Evolutionary conservation across 805 yeast genomes (phyloP), one percentile per base, ranked within the genome.

Genomic region (Crinitomyces ghanaensis): DNA sequence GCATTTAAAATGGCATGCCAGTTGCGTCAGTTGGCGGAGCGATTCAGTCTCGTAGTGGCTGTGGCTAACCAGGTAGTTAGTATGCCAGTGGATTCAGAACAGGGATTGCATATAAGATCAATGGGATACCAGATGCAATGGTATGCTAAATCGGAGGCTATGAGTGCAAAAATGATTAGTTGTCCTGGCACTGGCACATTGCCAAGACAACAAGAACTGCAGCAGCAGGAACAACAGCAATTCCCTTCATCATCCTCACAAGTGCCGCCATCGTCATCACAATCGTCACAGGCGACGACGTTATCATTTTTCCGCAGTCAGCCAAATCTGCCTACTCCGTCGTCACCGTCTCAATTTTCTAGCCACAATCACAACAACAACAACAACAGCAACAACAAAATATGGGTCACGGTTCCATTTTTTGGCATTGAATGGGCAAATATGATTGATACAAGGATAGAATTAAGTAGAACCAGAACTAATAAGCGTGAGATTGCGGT

Each of bases 21-120:
- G 34, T 56, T 85, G 34, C 59, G 70, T 7, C 46, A 53, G 7
- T 39, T 79, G 16, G 75, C 84, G 0, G 44, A 48, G 14, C 49
- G 61, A 11, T 54, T 60, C 47, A 54, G 66, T 15, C 48, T 80
- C 4, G 79, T 93, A 0, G 54, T 86, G 0, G 72, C 83, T 0
- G 67, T 79, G 2, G 70, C 85, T 0, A 85, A 86, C 46, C 95
- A 86, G 53, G 83, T 85, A n/a, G n/a, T n/a, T n/a, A n/a, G n/a
- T n/a, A n/a, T 1, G 69, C 85, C 26, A 88, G 79, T 46, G 66
- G 44, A 41, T 24, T 45, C 50, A n/a, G 48, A 43, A 43, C 64
- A 50, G 45, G 49, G 4, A 37, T 53, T n/a, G 38, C 41, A 62
- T 35, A 57, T 64, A 3, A 51, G 70, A 36, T 60, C 59, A 25